Evolutionary conservation across 345 rosid species (phyloP).

Genomic region (Litchi chinensis): DNA sequence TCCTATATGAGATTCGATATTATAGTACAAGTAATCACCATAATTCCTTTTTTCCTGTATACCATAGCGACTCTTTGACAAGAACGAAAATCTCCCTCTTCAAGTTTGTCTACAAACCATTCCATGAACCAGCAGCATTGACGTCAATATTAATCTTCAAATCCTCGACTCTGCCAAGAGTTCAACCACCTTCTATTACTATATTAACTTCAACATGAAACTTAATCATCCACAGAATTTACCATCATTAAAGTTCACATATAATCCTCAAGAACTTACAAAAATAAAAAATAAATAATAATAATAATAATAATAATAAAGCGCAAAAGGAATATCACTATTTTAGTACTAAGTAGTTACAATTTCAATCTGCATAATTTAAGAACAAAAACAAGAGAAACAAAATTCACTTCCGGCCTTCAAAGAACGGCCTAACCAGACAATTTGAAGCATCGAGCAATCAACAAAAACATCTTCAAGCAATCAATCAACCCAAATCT

Average conservation of each 20-base stretch:
- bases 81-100: background rate
- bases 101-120: background rate
- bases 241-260: background rate
- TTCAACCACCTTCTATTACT: slow-evolving; percentile 10
- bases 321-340: too few relatives aligned
- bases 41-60: background rate
- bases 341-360: background rate
- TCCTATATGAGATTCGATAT: background rate
- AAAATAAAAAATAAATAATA: too few relatives aligned
- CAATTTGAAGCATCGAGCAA: background rate
- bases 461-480: background rate
- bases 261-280: background rate
- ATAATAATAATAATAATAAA: too few relatives aligned
- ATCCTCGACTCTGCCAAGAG: slow-evolving; percentile 30
- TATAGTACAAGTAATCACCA: background rate
- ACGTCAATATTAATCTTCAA: slow-evolving; percentile 8
- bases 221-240: background rate
- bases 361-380: background rate
- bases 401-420: background rate
- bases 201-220: background rate
- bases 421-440: background rate
- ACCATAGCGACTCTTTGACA: background rate
- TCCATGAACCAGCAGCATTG: background rate
- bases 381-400: background rate
- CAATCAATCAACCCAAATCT: background rate